Conservation (phyloP, 2,329 filamentous ascomycete genomes). For the Aspergillus japonicus region DNA sequence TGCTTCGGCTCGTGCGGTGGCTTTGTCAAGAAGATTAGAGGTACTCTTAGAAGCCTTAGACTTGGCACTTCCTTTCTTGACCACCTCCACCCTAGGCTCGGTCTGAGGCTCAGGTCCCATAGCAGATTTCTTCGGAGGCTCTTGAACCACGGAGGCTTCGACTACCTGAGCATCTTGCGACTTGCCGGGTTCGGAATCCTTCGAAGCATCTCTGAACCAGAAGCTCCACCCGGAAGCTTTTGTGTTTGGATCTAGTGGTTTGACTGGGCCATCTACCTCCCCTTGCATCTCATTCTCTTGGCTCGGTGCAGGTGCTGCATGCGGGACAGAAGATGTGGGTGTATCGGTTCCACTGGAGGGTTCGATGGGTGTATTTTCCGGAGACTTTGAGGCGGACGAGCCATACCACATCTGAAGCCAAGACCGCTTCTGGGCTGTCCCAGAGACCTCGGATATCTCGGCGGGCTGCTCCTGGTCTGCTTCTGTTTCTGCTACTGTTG, state of each 20-base stretch:
- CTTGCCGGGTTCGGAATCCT: slow-evolving; percentile 23
- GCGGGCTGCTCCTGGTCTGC: slow-evolving; percentile 15
- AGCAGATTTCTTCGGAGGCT: slow-evolving; percentile 18
- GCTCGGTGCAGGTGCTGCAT: slow-evolving; percentile 11
- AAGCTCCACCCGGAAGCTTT: slow-evolving; percentile 43
- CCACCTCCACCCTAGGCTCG: slow-evolving; percentile 27
- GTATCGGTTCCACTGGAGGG: slow-evolving; percentile 17
- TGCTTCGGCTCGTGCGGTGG: slow-evolving; percentile 19
- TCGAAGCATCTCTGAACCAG: slow-evolving; percentile 39
- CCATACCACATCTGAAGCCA: slow-evolving; percentile 49
- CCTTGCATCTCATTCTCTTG: slow-evolving; percentile 21
- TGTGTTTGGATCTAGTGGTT: slow-evolving; percentile 19
- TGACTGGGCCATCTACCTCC: slow-evolving; percentile 21
- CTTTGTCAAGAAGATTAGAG: slow-evolving; percentile 23
- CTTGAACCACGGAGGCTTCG: slow-evolving; percentile 24
- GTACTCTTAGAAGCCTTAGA: slow-evolving; percentile 28
- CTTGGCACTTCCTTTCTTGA: slow-evolving; percentile 31
- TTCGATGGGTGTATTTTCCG: slow-evolving; percentile 24
- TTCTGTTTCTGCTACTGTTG: slow-evolving; percentile 12
- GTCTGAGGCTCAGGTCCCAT: slow-evolving; percentile 21
- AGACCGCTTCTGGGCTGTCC: slow-evolving; percentile 38
- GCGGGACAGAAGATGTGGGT: slow-evolving; percentile 10
- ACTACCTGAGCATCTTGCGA: slow-evolving; percentile 28
- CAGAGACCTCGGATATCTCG: slow-evolving; percentile 13
- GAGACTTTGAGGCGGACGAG: slow-evolving; percentile 24